These are phyloP conservation scores for Phytophthora multivora DNA, from an alignment of 352 stramenopile species.

Conservation along the genomic window DNA sequence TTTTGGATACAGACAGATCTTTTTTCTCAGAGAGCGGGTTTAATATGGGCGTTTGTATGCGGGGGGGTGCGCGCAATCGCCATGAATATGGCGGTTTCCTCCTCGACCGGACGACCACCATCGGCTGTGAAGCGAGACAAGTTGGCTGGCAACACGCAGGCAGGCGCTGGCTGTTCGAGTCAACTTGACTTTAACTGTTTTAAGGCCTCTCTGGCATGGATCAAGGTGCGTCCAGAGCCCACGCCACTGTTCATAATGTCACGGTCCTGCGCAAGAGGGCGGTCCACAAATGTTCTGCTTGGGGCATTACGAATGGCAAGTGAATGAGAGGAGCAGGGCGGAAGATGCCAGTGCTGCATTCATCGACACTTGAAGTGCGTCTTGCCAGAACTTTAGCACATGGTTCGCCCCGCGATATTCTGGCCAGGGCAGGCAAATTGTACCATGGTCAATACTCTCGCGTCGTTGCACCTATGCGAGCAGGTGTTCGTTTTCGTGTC, in stretches of 20 bases:
- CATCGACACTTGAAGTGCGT: constrained; percentile 3
- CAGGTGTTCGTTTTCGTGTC: neutral
- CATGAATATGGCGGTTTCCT: constrained; percentile 18
- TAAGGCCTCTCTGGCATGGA: too few species aligned
- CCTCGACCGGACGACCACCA: constrained; percentile 18
- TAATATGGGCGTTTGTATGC: constrained; percentile 23
- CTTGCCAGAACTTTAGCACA: neutral
- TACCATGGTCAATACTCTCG: neutral
- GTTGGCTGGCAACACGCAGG: neutral
- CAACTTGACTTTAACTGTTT: too few species aligned
- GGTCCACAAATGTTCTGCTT: constrained; percentile 13
- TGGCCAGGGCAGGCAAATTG: neutral
- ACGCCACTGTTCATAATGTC: neutral
- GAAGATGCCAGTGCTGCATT: constrained; percentile 16
- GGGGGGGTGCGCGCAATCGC: constrained; percentile 4
- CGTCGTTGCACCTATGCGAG: neutral
- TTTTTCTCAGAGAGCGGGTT: constrained; percentile 35
- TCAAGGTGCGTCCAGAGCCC: constrained; percentile 10
- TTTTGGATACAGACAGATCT: constrained; percentile 13
- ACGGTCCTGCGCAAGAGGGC: neutral
- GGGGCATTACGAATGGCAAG: constrained; percentile 4
- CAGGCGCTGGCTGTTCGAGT: neutral
- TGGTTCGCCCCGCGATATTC: too few species aligned
- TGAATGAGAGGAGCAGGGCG: neutral
- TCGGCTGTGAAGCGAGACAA: neutral